These are phyloP conservation scores for Kodamaea ohmeri DNA, from an alignment of 1,139 yeast genomes.

Conservation along the genomic window DNA sequence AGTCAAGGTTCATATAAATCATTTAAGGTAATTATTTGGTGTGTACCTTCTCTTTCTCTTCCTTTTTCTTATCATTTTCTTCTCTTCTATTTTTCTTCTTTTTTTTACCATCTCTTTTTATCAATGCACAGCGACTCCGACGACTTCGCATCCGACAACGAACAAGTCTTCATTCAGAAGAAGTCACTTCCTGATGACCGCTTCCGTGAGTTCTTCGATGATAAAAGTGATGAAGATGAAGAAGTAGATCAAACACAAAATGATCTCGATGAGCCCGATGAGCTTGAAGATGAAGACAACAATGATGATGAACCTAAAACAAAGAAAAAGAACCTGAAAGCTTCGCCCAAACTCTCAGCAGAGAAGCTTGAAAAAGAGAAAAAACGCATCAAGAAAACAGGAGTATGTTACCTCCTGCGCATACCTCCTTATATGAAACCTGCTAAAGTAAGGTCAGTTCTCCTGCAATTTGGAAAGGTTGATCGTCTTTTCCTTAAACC, in stretches of 20 bases:
- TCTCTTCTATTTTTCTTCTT: background rate
- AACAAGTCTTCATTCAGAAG: slow-evolving; percentile 15
- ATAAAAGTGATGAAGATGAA: slow-evolving; percentile 19
- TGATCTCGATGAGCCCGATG: slow-evolving; percentile 9
- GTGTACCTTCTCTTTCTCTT: too few species aligned
- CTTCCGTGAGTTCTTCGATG: slow-evolving; percentile 13
- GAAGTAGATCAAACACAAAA: slow-evolving; percentile 18
- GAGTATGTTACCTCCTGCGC: slow-evolving; percentile 85
- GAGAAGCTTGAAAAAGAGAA: slow-evolving; percentile 56
- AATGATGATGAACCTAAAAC: slow-evolving; percentile 18
- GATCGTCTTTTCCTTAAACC: slow-evolving; percentile 86
- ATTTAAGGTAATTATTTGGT: too few species aligned
- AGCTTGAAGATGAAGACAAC: slow-evolving; percentile 19
- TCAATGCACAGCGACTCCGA: slow-evolving; percentile 23
- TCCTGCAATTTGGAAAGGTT: slow-evolving; percentile 78
- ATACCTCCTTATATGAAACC: slow-evolving; percentile 99
- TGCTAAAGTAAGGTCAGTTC: slow-evolving; percentile 75
- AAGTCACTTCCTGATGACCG: slow-evolving; percentile 11
- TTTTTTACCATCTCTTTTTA: too few species aligned
- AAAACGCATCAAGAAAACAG: slow-evolving; percentile 66
- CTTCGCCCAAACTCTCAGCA: slow-evolving; percentile 44
- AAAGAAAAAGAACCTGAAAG: background rate
- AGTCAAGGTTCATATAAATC: too few species aligned
- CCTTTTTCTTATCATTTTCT: background rate
- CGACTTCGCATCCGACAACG: too few species aligned